Conservation (phyloP, 2,329 filamentous ascomycete genomes). For the Pseudogymnoascus sp. region DNA sequence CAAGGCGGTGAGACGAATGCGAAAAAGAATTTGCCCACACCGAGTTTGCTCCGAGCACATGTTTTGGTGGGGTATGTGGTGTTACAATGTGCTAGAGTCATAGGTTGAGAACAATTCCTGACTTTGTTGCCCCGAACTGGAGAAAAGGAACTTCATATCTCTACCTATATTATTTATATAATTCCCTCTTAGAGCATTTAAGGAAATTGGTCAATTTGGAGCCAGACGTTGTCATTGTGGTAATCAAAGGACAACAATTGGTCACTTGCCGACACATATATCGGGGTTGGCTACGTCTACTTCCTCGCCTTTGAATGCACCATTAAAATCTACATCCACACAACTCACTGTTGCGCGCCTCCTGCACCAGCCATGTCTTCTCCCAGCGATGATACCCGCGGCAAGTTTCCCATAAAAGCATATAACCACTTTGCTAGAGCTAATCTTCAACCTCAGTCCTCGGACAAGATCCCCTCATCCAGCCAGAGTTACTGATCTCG, state of each 20-base stretch:
- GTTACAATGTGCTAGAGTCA: slow-evolving; percentile 1
- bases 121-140: background rate
- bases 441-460: slow-evolving; percentile 51
- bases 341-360: slow-evolving; percentile 2
- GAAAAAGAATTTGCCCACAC: slow-evolving; percentile 6
- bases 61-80: background rate
- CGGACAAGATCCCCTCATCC: slow-evolving; percentile 88
- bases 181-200: background rate
- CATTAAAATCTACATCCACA: slow-evolving; percentile 2
- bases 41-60: slow-evolving; percentile 7
- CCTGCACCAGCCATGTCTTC: slow-evolving; percentile 22
- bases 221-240: background rate
- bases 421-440: background rate
- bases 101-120: background rate
- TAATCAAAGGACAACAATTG: slow-evolving; percentile 4
- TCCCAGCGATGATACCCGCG: slow-evolving; percentile 43
- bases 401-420: slow-evolving; percentile 29
- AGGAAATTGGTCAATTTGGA: background rate
- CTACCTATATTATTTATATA: background rate
- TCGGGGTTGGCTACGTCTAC: background rate
- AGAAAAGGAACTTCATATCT: background rate
- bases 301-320: background rate
- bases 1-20: slow-evolving; percentile 6
- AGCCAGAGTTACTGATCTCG: slow-evolving; percentile 74
- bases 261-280: background rate